phyloP scores from a whole-genome alignment of 257 asterid genomes.

The Mentha longifolia region DNA sequence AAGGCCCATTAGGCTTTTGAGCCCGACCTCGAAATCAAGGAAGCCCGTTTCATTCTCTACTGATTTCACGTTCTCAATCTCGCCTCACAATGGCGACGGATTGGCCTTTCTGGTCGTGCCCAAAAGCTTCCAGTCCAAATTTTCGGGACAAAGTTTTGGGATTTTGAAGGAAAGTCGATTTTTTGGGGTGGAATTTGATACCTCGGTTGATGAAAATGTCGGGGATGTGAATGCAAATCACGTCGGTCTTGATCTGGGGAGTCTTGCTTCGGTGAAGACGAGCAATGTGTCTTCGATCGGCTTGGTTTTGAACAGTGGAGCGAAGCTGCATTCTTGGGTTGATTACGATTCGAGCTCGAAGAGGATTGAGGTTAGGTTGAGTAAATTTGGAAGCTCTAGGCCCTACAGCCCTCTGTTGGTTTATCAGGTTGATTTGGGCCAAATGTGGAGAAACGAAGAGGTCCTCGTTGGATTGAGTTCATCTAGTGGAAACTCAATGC shows the following conservation, averaged over 20 bases:
- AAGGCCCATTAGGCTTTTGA: constrained; percentile 54
- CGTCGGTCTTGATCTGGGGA: constrained; percentile 62
- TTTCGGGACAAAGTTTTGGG: constrained; percentile 50
- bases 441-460: constrained; percentile 64
- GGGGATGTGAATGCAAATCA: constrained; percentile 64
- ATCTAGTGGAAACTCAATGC: constrained; percentile 56
- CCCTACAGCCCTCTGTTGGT: constrained; percentile 70
- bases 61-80: constrained; percentile 72
- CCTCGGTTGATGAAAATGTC: constrained; percentile 45
- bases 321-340: constrained; percentile 73
- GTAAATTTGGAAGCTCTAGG: constrained; percentile 48
- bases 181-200: constrained; percentile 68
- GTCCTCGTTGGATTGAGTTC: constrained; percentile 75
- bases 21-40: constrained; percentile 36
- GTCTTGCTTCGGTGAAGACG: constrained; percentile 55
- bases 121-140: constrained; percentile 38
- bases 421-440: constrained; percentile 62
- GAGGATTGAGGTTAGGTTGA: constrained; percentile 67
- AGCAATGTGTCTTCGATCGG: constrained; percentile 57
- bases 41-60: constrained; percentile 67
- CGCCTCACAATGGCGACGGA: constrained; percentile 66
- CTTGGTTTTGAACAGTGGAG: constrained; percentile 67
- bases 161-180: constrained; percentile 46
- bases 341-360: constrained; percentile 84
- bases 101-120: constrained; percentile 64